Conservation (phyloP, 2,329 filamentous ascomycete species). For the Cercospora nicotianae region DNA sequence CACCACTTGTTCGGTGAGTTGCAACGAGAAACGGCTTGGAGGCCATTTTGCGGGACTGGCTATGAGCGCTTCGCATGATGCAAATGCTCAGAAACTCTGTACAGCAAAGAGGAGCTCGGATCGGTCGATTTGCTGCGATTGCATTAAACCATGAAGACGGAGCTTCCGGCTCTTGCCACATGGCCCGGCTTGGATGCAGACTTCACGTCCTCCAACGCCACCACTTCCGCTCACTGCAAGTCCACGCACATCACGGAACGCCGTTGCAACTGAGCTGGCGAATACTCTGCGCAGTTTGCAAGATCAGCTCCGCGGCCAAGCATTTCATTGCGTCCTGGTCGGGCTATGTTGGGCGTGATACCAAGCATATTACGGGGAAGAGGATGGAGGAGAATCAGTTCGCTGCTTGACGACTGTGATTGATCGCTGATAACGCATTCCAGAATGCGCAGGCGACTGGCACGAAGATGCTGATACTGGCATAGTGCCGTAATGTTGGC, state of each 20-base stretch:
- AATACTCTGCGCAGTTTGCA: neutral
- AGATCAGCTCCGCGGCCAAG: neutral
- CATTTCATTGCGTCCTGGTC: neutral
- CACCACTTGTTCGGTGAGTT: neutral
- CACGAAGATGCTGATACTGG: neutral
- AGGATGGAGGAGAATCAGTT: neutral
- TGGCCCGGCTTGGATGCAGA: neutral
- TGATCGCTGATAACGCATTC: neutral
- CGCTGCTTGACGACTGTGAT: neutral
- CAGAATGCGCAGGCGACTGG: too few relatives aligned
- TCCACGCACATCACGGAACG: neutral
- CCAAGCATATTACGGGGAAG: neutral
- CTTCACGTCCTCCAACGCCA: neutral
- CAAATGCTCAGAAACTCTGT: neutral
- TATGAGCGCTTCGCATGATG: neutral
- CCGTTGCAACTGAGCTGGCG: neutral
- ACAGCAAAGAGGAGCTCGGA: neutral
- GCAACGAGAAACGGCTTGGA: neutral
- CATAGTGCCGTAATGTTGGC: neutral
- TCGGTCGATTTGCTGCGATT: neutral
- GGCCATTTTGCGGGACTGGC: neutral
- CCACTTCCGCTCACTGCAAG: neutral
- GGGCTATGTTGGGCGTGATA: neutral
- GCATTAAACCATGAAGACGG: neutral
- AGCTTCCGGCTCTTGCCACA: neutral